These are phyloP conservation scores for Talaromyces islandicus DNA, from an alignment of 2,329 filamentous ascomycete genomes.

Conservation along the genomic window DNA sequence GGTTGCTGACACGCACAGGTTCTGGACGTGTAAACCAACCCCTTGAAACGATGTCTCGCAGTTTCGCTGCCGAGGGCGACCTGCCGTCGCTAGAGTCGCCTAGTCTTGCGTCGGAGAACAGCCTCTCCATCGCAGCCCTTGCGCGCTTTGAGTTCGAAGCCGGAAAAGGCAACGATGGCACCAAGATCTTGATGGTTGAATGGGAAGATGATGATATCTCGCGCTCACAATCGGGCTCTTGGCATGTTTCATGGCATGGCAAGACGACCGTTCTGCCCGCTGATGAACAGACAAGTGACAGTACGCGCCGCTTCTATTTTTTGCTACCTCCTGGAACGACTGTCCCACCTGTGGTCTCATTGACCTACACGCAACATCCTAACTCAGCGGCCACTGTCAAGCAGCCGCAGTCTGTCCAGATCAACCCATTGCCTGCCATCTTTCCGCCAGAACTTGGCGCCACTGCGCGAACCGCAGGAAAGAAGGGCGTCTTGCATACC, in stretches of 20 bases:
- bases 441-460: constrained; percentile 70
- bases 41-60: too few species aligned
- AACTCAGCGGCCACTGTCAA: constrained; percentile 30
- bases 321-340: constrained; percentile 66
- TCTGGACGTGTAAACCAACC: too few species aligned
- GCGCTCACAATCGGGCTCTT: constrained; percentile 49
- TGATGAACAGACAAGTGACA: constrained; percentile 50
- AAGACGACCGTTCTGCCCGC: constrained; percentile 67
- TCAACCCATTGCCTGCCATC: constrained; percentile 80
- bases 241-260: constrained; percentile 79
- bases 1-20: too few species aligned
- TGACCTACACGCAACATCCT: constrained; percentile 49
- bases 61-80: too few species aligned
- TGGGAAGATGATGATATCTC: constrained; percentile 64
- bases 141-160: constrained; percentile 84
- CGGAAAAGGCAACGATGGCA: constrained; percentile 71
- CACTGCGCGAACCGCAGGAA: constrained; percentile 60
- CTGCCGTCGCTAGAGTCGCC: too few species aligned
- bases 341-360: constrained; percentile 66
- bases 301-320: constrained; percentile 67
- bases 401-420: constrained; percentile 47
- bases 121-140: constrained; percentile 52
- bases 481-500: constrained; percentile 79
- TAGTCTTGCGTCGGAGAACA: neutral
- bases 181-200: constrained; percentile 89